Percentiles rank a stretch among this genome's conserved stretches.
Conservation (phyloP, 805 yeast species). For the Huiozyma naganishii region DNA sequence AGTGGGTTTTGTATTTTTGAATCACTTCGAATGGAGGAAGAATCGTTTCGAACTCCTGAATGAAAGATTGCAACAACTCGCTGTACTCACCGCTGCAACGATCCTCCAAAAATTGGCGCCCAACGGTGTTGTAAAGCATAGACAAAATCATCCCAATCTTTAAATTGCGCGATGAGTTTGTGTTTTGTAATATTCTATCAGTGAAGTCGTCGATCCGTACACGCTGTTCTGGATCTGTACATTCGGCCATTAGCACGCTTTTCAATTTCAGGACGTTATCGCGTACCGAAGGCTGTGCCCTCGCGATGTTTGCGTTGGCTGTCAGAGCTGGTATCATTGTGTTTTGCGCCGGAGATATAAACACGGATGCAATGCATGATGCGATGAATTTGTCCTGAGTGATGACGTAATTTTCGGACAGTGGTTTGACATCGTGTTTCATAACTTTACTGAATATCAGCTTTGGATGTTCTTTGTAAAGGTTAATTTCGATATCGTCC, state of each 20-base stretch:
- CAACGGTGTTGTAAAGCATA: conserved; percentile 14
- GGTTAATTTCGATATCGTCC: conserved; percentile 15
- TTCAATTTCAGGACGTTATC: conserved; percentile 17
- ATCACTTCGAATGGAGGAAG: conserved; percentile 21
- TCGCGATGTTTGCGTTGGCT: conserved; percentile 18
- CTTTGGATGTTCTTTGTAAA: conserved; percentile 20
- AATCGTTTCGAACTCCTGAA: conserved; percentile 14
- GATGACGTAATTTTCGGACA: conserved; percentile 25
- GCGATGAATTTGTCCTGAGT: conserved; percentile 23
- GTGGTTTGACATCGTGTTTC: conserved; percentile 26
- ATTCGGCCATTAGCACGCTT: conserved; percentile 16
- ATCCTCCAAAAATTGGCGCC: conserved; percentile 21
- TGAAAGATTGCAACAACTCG: conserved; percentile 13
- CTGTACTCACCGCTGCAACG: conserved; percentile 21
- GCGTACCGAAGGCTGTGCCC: conserved; percentile 18
- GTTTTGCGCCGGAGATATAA: conserved; percentile 19
- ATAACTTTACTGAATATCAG: conserved; percentile 22
- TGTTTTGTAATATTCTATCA: conserved; percentile 19
- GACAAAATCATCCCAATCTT: conserved; percentile 16
- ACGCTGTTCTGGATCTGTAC: conserved; percentile 14
- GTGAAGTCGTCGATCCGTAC: conserved; percentile 20
- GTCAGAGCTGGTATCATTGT: conserved; percentile 24
- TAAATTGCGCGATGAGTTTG: conserved; percentile 12
- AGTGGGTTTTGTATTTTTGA: conserved; percentile 17
- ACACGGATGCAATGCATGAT: conserved; percentile 20